These are phyloP conservation scores for Cenchrus fungigraminus DNA, from an alignment of 176 grass and related monocot species.

Conservation along the genomic window DNA sequence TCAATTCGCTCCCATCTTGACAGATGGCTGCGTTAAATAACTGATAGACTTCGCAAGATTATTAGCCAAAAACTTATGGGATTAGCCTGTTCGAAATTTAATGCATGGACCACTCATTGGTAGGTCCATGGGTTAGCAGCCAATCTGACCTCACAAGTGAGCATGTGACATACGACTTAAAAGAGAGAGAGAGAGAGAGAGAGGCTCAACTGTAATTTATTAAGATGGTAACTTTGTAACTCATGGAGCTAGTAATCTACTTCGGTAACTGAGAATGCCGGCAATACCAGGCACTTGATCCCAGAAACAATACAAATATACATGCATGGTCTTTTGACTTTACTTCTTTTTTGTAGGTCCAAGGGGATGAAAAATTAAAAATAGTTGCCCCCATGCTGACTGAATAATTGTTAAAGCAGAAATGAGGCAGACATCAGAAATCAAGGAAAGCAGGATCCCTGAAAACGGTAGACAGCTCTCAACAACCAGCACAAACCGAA, in stretches of 20 bases:
- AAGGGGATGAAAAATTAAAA: background rate
- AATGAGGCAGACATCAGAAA: conserved; percentile 34
- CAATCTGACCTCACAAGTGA: background rate
- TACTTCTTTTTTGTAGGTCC: background rate
- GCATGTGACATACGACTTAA: conserved; percentile 1
- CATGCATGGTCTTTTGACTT: conserved; percentile 37
- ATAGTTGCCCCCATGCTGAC: background rate
- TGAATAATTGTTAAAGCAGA: background rate
- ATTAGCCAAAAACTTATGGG: background rate
- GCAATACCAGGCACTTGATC: conserved; percentile 31
- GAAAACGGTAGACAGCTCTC: conserved; percentile 34
- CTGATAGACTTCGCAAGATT: conserved; percentile 7
- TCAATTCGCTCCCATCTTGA: conserved; percentile 17
- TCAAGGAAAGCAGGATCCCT: conserved; percentile 42
- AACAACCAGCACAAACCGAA: conserved; percentile 11
- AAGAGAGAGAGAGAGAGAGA: background rate
- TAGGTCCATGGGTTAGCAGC: background rate
- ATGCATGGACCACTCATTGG: background rate
- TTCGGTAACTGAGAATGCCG: background rate
- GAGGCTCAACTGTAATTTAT: background rate
- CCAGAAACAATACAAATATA: conserved; percentile 36
- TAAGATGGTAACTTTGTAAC: background rate
- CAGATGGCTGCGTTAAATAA: conserved; percentile 9
- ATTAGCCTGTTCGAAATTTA: conserved; percentile 12
- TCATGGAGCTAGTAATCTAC: background rate